phyloP scores from a whole-genome alignment of 345 rosid species.

The Bruguiera gymnorhiza region DNA sequence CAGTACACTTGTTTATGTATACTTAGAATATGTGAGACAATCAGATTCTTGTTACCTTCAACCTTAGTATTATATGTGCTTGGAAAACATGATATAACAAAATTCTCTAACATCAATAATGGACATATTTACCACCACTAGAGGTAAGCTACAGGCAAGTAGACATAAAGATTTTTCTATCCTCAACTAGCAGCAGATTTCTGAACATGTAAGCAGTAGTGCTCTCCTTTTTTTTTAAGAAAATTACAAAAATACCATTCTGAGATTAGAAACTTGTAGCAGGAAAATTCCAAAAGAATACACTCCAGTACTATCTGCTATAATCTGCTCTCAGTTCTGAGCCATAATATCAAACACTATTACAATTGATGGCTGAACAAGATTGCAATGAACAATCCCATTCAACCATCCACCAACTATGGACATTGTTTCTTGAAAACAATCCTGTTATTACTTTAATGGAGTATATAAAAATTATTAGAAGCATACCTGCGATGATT shows the following conservation, averaged over 20 bases:
- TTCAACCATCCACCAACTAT: conserved; percentile 1
- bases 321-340: neutral
- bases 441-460: neutral
- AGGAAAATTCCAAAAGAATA: neutral
- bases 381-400: neutral
- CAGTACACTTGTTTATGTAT: neutral
- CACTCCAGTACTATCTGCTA: neutral
- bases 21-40: no score
- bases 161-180: no score
- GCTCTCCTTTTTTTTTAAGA: neutral
- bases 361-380: neutral
- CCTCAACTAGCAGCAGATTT: no score
- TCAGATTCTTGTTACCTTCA: no score
- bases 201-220: no score
- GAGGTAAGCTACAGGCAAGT: no score
- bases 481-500: conserved; percentile 84
- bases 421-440: conserved; percentile 4
- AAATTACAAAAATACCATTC: neutral
- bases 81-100: no score
- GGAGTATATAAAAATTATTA: neutral
- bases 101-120: no score
- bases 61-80: no score
- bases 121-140: no score
- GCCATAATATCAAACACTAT: no score
- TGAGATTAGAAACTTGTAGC: neutral